Evolutionary conservation across 306 rosid species (phyloP).

Genomic region (Echinosophora koreensis): DNA sequence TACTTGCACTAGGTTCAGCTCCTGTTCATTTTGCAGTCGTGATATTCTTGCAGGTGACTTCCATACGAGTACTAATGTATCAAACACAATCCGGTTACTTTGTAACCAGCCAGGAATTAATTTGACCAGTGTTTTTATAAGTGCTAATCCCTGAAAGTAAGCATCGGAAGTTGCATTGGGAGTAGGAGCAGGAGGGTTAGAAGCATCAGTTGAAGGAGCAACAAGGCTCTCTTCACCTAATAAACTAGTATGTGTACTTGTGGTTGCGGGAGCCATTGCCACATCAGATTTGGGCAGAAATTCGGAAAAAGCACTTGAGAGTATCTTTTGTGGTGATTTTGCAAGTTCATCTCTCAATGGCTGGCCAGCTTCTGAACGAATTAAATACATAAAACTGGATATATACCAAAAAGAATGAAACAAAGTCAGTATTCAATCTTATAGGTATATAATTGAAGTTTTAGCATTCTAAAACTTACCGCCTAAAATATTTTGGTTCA

Average conservation of each 20-base stretch:
- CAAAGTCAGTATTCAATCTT: conserved; percentile 44
- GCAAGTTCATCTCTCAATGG: conserved; percentile 97
- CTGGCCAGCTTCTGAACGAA: conserved; percentile 94
- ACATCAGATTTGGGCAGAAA: conserved; percentile 73
- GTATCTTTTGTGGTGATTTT: conserved; percentile 94
- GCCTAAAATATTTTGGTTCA: conserved; percentile 94
- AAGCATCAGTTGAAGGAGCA: conserved; percentile 65
- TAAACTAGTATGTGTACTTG: conserved; percentile 63
- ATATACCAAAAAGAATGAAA: conserved; percentile 26
- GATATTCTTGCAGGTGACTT: conserved; percentile 90
- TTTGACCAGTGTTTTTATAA: conserved; percentile 87
- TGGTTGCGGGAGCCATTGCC: conserved; percentile 65
- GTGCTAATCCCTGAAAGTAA: conserved; percentile 94
- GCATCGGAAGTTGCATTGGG: conserved; percentile 72
- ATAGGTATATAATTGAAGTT: conserved; percentile 1
- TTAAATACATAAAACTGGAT: conserved; percentile 88
- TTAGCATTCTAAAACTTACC: conserved; percentile 62
- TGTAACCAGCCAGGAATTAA: conserved; percentile 94
- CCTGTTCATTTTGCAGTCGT: conserved; percentile 92
- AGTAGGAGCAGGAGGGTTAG: conserved; percentile 61
- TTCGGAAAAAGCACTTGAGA: conserved; percentile 87
- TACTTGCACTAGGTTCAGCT: conserved; percentile 92
- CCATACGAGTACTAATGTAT: conserved; percentile 90
- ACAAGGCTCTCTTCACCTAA: conserved; percentile 77
- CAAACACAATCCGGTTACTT: conserved; percentile 85